A percentile compares a stretch with the other conserved stretches of the same genome.
phyloP scores from a whole-genome alignment of 352 stramenopile species.

The Pythium guiyangense region DNA sequence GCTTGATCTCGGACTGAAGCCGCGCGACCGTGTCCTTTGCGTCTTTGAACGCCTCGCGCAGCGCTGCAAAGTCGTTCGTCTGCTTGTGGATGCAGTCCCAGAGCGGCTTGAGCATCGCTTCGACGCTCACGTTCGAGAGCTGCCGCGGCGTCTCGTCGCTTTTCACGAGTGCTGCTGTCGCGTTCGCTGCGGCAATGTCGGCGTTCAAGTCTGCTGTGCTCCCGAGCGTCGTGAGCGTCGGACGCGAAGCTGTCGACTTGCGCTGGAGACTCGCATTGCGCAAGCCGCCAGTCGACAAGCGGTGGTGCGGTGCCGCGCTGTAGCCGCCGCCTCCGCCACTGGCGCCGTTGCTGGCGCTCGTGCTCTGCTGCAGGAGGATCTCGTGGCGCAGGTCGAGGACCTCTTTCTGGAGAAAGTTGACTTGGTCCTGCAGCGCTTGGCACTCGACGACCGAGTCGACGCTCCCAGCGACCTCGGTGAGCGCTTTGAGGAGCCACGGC shows the following conservation, averaged over 20 bases:
- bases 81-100: conserved; percentile 80
- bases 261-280: conserved; percentile 12
- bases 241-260: neutral
- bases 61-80: conserved; percentile 60
- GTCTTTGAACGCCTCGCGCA: conserved; percentile 62
- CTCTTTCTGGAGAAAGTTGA: conserved; percentile 74
- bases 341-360: conserved; percentile 3
- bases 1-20: conserved; percentile 79
- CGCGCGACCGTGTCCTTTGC: conserved; percentile 68
- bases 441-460: conserved; percentile 78
- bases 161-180: conserved; percentile 14
- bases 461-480: conserved; percentile 78
- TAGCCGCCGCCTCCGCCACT: conserved; percentile 13
- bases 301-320: conserved; percentile 53
- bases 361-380: conserved; percentile 62
- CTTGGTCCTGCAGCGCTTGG: conserved; percentile 68
- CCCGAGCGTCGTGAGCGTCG: conserved; percentile 13
- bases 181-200: conserved; percentile 16
- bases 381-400: conserved; percentile 74
- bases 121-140: neutral
- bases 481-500: conserved; percentile 61
- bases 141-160: neutral
- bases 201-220: conserved; percentile 16
- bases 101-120: conserved; percentile 48
- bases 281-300: conserved; percentile 35